phyloP scores from a whole-genome alignment of 148 eudicot species.

The Fagopyrum tataricum region DNA sequence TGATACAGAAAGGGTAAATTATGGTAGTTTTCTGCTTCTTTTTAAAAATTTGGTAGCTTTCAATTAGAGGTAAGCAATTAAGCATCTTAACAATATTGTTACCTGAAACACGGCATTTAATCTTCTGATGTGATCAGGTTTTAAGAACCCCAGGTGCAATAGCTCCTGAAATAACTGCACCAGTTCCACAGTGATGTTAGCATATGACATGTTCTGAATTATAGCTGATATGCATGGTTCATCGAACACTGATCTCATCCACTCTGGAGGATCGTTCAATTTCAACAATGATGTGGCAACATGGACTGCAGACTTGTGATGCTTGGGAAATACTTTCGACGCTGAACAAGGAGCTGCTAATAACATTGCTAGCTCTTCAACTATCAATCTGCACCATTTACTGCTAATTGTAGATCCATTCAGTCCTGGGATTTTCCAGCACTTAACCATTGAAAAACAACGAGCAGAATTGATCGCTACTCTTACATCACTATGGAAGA shows the following conservation, averaged over 20 bases:
- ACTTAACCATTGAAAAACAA: constrained; percentile 55
- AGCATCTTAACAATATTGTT: constrained; percentile 4
- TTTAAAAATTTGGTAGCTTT: background rate
- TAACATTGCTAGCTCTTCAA: constrained; percentile 78
- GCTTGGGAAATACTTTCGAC: constrained; percentile 42
- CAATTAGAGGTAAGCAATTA: background rate
- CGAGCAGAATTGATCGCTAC: constrained; percentile 58
- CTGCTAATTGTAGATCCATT: constrained; percentile 21
- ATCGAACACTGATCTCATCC: constrained; percentile 71
- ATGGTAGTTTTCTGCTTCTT: background rate
- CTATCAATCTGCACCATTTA: constrained; percentile 71
- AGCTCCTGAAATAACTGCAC: constrained; percentile 67
- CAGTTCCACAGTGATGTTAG: constrained; percentile 46
- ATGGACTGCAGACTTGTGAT: constrained; percentile 64
- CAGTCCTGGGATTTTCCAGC: constrained; percentile 44
- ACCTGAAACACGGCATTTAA: constrained; percentile 69
- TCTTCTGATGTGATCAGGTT: constrained; percentile 47
- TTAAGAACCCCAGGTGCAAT: constrained; percentile 38
- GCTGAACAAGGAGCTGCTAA: constrained; percentile 58
- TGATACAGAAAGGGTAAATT: background rate
- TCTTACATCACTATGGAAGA: constrained; percentile 41
- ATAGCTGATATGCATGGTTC: constrained; percentile 53
- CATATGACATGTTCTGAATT: constrained; percentile 50
- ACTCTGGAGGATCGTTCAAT: constrained; percentile 39
- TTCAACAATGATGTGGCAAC: constrained; percentile 55